Evolutionary conservation across 2,329 filamentous ascomycete species (phyloP), one percentile per base, ranked within the genome.

Genomic region (Colletotrichum chlorophyti): DNA sequence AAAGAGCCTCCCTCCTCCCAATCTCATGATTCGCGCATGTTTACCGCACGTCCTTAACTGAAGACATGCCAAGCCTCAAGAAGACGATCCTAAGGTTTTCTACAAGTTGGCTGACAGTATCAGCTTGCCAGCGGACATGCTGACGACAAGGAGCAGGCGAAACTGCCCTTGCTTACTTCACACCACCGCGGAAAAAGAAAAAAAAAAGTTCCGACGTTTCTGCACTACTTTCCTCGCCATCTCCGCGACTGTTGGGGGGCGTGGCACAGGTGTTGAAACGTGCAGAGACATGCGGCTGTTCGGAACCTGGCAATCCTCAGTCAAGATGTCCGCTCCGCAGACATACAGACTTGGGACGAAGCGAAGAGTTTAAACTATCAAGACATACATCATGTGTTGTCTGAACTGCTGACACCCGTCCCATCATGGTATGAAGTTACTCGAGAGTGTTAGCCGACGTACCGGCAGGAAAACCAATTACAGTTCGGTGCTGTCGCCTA

Each of bases 211-310:
- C 50, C 12, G 6, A 11, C 11, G 32, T 50, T 60, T 17, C 38
- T 50, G 38, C 34, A 29, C 35, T 34, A 7, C 6, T 24, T 38
- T 12, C 14, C 12, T 17, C 34, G 17, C 26, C 12, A 7, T 10
- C 26, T 7, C 19, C 14, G 9, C 19, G 17, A 29, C 41, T 12
- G n/a, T 8, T 29, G 34, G 26, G 29, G 42, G 37, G 35, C 50
- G 48, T 40, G 50, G 51, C 45, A 46, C 51, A 34, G 34, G 32
- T 15, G 15, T 45, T 34, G 57, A 57, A 57, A 60, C 57, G 21
- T 57, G 38, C 48, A 46, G 40, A 35, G 15, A 9, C 26, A 38
- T 9, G 24, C 46, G 15, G n/a, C 23, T 35, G 52, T 60, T 57
- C 57, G 57, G 32, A 24, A 40, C 38, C 45, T 38, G 49, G 57